These are phyloP conservation scores for Fagus crenata DNA, from an alignment of 306 rosid species.

Conservation along the genomic window DNA sequence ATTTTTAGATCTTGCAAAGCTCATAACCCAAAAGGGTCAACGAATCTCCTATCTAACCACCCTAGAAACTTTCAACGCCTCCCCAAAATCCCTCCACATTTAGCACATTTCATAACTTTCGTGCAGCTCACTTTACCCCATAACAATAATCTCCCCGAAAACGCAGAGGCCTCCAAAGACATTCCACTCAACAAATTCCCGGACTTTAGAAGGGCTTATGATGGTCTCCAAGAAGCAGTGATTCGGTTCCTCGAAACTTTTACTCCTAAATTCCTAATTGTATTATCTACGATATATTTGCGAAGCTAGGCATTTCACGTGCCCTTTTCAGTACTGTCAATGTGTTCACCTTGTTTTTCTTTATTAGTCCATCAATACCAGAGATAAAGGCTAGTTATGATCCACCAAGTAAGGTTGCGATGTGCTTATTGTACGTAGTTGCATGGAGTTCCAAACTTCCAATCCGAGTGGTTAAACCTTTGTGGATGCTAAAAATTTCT, in stretches of 20 bases:
- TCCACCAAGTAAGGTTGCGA: conserved; percentile 4
- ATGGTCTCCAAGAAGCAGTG: conserved; percentile 29
- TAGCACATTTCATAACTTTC: conserved; percentile 28
- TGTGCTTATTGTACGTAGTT: conserved; percentile 5
- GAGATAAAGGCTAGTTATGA: neutral
- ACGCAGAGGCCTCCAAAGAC: conserved; percentile 46
- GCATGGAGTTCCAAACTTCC: conserved; percentile 13
- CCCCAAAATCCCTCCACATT: conserved; percentile 42
- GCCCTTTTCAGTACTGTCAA: conserved; percentile 39
- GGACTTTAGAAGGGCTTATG: conserved; percentile 41
- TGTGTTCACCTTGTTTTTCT: neutral
- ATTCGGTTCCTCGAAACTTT: conserved; percentile 10
- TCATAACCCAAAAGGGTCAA: conserved; percentile 34
- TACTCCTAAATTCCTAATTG: conserved; percentile 48
- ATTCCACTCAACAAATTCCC: conserved; percentile 40
- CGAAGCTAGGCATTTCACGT: conserved; percentile 5
- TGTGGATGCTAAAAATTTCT: no score
- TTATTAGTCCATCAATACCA: neutral
- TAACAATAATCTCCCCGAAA: conserved; percentile 29
- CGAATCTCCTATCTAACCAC: conserved; percentile 39
- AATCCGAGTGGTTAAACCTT: conserved; percentile 5
- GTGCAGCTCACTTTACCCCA: conserved; percentile 44
- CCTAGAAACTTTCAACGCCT: conserved; percentile 48
- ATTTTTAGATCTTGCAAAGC: conserved; percentile 43
- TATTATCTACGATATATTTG: conserved; percentile 47